A percentile compares a stretch with the other conserved stretches of the same genome.
Conservation (phyloP, 1,284 basidiomycete genomes). For the Tilletiopsis washingtonensis region DNA sequence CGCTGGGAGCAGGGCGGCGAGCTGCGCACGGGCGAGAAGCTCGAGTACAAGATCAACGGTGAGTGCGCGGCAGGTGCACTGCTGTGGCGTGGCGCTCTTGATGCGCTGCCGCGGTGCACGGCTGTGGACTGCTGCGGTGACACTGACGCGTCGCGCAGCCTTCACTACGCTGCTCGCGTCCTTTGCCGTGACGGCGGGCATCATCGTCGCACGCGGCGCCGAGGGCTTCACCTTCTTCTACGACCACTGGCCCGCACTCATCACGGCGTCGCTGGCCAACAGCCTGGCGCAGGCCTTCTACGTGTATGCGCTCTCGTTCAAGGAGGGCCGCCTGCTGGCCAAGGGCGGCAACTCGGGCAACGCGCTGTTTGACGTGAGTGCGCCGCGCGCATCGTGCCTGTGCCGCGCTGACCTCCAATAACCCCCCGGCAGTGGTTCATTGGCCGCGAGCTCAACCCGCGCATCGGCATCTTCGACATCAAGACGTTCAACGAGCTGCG, state of each 20-base stretch:
- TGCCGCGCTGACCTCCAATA: too few species aligned
- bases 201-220: constrained; percentile 66
- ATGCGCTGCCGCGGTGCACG: neutral
- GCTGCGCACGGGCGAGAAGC: constrained; percentile 69
- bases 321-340: constrained; percentile 60
- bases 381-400: too few species aligned
- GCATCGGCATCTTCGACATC: constrained; percentile 78
- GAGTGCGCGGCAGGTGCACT: constrained; percentile 16
- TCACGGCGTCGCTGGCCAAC: constrained; percentile 76
- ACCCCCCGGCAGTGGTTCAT: constrained; percentile 92
- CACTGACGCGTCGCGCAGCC: constrained; percentile 54
- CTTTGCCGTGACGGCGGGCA: constrained; percentile 56
- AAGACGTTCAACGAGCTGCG: constrained; percentile 78
- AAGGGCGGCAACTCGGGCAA: constrained; percentile 86
- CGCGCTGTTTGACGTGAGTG: constrained; percentile 76
- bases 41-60: constrained; percentile 92
- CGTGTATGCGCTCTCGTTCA: constrained; percentile 69
- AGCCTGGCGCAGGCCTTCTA: constrained; percentile 58
- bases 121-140: neutral
- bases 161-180: constrained; percentile 67
- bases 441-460: constrained; percentile 87
- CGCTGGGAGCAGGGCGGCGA: constrained; percentile 71
- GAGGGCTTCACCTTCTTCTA: constrained; percentile 79
- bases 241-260: constrained; percentile 81
- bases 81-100: too few species aligned